Evolutionary conservation across 2,329 filamentous ascomycete genomes (phyloP).

Genomic region (Nemania sp.): DNA sequence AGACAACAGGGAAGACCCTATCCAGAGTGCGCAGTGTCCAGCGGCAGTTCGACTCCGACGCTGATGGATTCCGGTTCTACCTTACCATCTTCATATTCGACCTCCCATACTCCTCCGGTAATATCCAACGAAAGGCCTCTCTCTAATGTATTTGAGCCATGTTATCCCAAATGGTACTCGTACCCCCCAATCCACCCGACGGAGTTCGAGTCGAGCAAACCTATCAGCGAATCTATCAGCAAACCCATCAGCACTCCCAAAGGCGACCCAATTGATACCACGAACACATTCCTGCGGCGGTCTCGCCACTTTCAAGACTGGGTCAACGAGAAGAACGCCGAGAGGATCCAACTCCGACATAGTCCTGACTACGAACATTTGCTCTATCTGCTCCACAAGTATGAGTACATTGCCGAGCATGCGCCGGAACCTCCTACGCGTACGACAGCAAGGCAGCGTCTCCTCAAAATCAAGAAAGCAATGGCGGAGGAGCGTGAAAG

Average conservation of each 20-base stretch:
- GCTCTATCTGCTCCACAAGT: slow-evolving; percentile 10
- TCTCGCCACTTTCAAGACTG: slow-evolving; percentile 27
- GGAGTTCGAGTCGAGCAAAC: slow-evolving; percentile 9
- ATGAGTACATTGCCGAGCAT: slow-evolving; percentile 8
- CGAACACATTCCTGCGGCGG: slow-evolving; percentile 23
- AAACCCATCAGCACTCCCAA: background rate
- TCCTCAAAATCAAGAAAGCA: slow-evolving; percentile 4
- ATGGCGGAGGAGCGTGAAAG: slow-evolving; percentile 2
- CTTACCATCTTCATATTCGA: slow-evolving; percentile 5
- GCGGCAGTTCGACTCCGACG: background rate
- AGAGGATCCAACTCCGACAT: slow-evolving; percentile 20
- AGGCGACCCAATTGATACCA: background rate
- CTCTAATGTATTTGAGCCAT: slow-evolving; percentile 13
- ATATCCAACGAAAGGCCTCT: background rate
- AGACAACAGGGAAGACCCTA: background rate
- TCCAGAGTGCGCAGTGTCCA: background rate
- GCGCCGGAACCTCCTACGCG: slow-evolving; percentile 5
- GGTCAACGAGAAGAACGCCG: slow-evolving; percentile 22
- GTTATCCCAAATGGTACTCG: slow-evolving; percentile 20
- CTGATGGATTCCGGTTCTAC: slow-evolving; percentile 4
- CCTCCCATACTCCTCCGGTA: background rate
- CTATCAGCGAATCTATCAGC: too few relatives aligned
- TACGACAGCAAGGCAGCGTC: slow-evolving; percentile 6
- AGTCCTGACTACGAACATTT: slow-evolving; percentile 9
- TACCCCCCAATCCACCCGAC: slow-evolving; percentile 21